A percentile compares a stretch with the other conserved stretches of the same genome.
Evolutionary conservation across 768 basidiomycete species (phyloP).

Genomic region (Leccinum arenicola): DNA sequence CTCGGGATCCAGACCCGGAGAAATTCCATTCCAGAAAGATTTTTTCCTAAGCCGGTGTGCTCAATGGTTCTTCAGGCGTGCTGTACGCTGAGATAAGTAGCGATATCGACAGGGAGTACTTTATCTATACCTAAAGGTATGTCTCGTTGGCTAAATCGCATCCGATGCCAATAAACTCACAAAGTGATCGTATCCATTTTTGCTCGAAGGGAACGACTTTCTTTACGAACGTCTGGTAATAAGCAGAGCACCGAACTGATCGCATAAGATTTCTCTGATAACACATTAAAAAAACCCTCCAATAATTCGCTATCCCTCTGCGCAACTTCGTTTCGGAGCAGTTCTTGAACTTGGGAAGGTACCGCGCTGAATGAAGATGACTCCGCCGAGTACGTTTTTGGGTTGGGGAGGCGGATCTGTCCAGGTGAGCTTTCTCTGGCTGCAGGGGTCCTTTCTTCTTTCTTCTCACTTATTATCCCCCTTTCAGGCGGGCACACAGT

Average conservation of each 20-base stretch:
- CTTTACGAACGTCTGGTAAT: constrained; percentile 10
- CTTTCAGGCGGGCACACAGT: neutral
- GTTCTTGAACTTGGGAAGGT: constrained; percentile 9
- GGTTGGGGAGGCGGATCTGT: neutral
- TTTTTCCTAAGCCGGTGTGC: too few species aligned
- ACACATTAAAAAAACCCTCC: neutral
- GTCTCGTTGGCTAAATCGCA: too few species aligned
- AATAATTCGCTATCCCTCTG: constrained; percentile 11
- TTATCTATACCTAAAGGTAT: too few species aligned
- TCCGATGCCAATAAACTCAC: too few species aligned
- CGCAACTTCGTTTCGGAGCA: constrained; percentile 13
- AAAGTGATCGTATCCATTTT: too few species aligned
- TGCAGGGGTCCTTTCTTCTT: neutral
- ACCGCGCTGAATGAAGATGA: neutral
- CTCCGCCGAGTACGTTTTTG: constrained; percentile 4
- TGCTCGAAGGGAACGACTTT: neutral
- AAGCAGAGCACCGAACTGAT: neutral
- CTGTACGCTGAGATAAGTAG: too few species aligned
- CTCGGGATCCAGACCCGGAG: constrained; percentile 7
- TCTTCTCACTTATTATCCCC: neutral
- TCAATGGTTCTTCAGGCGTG: too few species aligned
- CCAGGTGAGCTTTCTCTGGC: neutral
- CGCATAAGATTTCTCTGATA: neutral
- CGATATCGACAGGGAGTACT: too few species aligned
- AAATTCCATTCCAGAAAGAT: constrained; percentile 5